Conservation (phyloP, 225 moss, liverwort and hornwort species). For the Takakia lepidozioides region DNA sequence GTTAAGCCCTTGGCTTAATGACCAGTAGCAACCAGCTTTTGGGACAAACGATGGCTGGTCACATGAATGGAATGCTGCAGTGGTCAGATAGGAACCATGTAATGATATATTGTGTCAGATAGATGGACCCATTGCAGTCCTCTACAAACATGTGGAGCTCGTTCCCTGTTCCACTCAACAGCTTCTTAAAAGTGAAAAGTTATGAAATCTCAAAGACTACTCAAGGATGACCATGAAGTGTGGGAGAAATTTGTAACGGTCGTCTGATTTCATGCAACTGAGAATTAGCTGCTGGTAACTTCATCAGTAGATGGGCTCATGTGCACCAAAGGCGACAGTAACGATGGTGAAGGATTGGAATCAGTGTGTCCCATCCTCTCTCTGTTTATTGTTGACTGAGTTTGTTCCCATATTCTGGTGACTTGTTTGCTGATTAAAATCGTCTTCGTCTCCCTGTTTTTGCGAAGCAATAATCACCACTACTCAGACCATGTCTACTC, state of each 20-base stretch:
- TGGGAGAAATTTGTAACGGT: constrained; percentile 42
- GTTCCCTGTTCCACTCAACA: constrained; percentile 26
- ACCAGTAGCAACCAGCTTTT: constrained; percentile 30
- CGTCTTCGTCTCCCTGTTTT: too few species aligned
- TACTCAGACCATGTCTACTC: too few species aligned
- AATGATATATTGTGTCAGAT: constrained; percentile 51
- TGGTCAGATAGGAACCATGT: constrained; percentile 64
- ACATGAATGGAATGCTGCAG: constrained; percentile 45
- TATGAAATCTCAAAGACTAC: constrained; percentile 34
- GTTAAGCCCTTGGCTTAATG: constrained; percentile 64
- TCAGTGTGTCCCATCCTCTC: too few species aligned
- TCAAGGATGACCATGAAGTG: constrained; percentile 40
- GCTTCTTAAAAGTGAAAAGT: constrained; percentile 34
- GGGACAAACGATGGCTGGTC: constrained; percentile 39
- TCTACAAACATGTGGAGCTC: constrained; percentile 36
- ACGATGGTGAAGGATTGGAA: too few species aligned
- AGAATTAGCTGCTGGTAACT: too few species aligned
- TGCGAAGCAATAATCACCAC: too few species aligned
- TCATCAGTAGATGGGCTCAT: too few species aligned
- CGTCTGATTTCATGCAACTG: too few species aligned
- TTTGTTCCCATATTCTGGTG: too few species aligned
- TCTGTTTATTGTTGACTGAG: too few species aligned
- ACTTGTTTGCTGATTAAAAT: too few species aligned
- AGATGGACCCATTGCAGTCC: constrained; percentile 36
- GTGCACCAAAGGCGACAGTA: too few species aligned